These are phyloP conservation scores for Ganoderma boninense DNA, from an alignment of 1,284 basidiomycete genomes.

Conservation along the genomic window DNA sequence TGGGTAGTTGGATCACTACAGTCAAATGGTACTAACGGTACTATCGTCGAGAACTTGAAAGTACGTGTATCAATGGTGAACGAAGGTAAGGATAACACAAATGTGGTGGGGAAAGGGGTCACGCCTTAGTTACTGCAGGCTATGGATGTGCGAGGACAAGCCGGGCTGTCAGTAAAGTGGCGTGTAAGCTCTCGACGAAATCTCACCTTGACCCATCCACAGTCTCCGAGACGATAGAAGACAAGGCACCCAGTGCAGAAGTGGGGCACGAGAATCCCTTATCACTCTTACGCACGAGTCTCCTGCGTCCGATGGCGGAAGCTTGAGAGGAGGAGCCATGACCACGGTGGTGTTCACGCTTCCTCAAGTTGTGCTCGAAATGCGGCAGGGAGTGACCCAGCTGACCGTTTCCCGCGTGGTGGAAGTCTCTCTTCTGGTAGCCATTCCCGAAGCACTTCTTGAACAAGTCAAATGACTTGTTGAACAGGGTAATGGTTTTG, in stretches of 20 bases:
- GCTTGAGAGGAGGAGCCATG: too few relatives aligned
- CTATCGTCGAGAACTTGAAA: too few relatives aligned
- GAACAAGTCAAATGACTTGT: not conserved
- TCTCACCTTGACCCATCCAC: not conserved
- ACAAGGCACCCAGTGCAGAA: not conserved
- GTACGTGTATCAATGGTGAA: not conserved
- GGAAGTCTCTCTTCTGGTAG: not conserved
- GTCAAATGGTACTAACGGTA: not conserved
- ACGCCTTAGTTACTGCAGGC: not conserved
- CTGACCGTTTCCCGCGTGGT: not conserved
- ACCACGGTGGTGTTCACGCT: not conserved
- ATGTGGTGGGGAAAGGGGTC: not conserved
- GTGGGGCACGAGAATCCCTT: not conserved
- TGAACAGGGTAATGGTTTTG: not conserved
- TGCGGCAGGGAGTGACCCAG: not conserved
- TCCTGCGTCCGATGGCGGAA: not conserved
- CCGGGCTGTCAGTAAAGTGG: not conserved
- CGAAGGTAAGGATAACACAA: not conserved
- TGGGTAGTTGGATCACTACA: not conserved
- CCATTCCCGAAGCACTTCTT: slow-evolving; percentile 13
- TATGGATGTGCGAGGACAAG: not conserved
- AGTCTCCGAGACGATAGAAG: not conserved
- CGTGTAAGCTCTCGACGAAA: not conserved
- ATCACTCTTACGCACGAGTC: not conserved
- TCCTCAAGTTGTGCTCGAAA: not conserved